Conservation (phyloP, 108 stramenopile genomes). For the Cyclotella sp. region DNA sequence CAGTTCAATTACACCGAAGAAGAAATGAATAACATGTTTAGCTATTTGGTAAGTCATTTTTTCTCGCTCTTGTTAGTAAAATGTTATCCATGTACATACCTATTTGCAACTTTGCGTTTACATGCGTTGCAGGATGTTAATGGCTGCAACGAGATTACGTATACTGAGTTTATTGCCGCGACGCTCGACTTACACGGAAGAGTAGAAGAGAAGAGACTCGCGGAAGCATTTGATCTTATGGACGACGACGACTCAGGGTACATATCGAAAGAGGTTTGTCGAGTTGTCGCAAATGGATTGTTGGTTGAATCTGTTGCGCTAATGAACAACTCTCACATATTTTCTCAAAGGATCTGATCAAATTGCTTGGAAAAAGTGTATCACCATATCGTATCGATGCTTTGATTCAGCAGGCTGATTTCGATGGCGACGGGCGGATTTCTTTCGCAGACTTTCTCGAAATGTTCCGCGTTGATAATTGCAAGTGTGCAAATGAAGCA, state of each 20-base stretch:
- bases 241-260: conserved; percentile 90
- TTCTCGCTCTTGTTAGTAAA: background rate
- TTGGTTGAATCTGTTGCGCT: background rate
- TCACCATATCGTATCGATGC: conserved; percentile 63
- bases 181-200: conserved; percentile 83
- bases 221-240: conserved; percentile 91
- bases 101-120: background rate
- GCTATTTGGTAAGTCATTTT: conserved; percentile 41
- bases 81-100: background rate
- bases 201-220: conserved; percentile 82
- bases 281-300: background rate
- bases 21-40: conserved; percentile 78
- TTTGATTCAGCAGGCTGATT: conserved; percentile 94
- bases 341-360: conserved; percentile 51
- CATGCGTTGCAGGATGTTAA: conserved; percentile 66
- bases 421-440: conserved; percentile 84
- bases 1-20: conserved; percentile 67
- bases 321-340: background rate
- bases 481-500: background rate
- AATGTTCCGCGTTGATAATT: conserved; percentile 45
- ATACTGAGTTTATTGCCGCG: conserved; percentile 94
- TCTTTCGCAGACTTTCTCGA: conserved; percentile 70
- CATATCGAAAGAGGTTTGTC: conserved; percentile 69
- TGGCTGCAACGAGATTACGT: conserved; percentile 76
- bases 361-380: conserved; percentile 72